Evolutionary conservation across 768 basidiomycete species (phyloP).

Genomic region (Kwoniella dendrophila): DNA sequence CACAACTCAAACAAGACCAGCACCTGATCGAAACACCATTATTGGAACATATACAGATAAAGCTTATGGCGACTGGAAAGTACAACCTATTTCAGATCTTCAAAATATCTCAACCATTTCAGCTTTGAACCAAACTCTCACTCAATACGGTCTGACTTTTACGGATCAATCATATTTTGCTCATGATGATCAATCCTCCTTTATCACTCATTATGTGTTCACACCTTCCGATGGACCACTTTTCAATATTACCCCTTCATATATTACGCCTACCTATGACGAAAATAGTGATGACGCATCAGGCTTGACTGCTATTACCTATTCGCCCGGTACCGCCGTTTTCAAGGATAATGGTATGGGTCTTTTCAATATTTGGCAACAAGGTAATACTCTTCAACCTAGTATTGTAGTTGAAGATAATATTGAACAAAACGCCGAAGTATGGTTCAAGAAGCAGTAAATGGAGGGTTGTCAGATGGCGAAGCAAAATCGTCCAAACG

Average conservation of each 20-base stretch:
- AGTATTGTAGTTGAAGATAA: not conserved
- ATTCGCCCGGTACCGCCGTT: conserved; percentile 17
- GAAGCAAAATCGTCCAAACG: too few relatives aligned
- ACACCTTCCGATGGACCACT: conserved; percentile 32
- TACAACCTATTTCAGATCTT: conserved; percentile 3
- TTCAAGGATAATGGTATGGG: conserved; percentile 5
- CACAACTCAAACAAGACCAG: not conserved
- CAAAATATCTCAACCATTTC: not conserved
- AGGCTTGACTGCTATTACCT: not conserved
- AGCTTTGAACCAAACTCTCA: not conserved
- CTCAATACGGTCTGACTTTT: not conserved
- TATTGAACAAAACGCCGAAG: not conserved
- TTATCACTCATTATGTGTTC: conserved; percentile 25
- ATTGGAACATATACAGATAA: conserved; percentile 6
- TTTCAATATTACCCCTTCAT: conserved; percentile 27
- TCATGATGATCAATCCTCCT: conserved; percentile 12
- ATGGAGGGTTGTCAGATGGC: too few relatives aligned
- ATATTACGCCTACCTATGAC: not conserved
- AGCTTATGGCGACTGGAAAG: conserved; percentile 16
- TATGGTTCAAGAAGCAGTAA: conserved; percentile 1
- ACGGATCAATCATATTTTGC: conserved; percentile 3
- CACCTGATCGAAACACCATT: conserved; percentile 2
- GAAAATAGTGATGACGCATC: not conserved
- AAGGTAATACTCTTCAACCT: not conserved
- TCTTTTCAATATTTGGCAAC: not conserved